A percentile compares a stretch with the other conserved stretches of the same genome.
Evolutionary conservation across 306 rosid genomes (phyloP).

Genomic region (Trifolium dubium): DNA sequence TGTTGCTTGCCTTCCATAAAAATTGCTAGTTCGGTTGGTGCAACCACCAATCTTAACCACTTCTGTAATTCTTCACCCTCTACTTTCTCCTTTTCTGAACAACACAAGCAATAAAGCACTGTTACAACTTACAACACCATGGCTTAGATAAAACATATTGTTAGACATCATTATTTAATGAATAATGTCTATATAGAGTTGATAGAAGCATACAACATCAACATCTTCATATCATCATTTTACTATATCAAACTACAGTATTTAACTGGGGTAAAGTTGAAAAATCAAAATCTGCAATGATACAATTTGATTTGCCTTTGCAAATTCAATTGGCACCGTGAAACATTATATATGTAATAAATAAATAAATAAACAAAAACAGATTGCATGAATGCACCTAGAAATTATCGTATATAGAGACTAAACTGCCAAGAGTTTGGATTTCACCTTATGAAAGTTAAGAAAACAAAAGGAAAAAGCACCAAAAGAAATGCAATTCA

Average conservation of each 20-base stretch:
- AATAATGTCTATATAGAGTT: not conserved
- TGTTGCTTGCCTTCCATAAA: slow-evolving; percentile 76
- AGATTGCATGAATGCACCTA: slow-evolving; percentile 1
- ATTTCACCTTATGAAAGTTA: slow-evolving; percentile 11
- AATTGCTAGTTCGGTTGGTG: slow-evolving; percentile 78
- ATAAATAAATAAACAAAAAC: not conserved
- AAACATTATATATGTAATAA: no score
- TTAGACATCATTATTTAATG: slow-evolving; percentile 18
- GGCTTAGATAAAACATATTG: slow-evolving; percentile 13
- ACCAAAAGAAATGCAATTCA: slow-evolving; percentile 17
- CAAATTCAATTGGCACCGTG: slow-evolving; percentile 11
- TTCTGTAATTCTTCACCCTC: slow-evolving; percentile 93
- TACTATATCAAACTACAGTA: not conserved
- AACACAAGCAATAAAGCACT: slow-evolving; percentile 47
- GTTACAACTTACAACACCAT: slow-evolving; percentile 38
- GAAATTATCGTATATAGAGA: not conserved
- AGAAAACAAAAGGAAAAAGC: not conserved
- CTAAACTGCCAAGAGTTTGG: not conserved
- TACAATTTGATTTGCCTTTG: not conserved
- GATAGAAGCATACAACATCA: not conserved
- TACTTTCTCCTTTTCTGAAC: slow-evolving; percentile 88
- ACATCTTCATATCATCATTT: slow-evolving; percentile 19
- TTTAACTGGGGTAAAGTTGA: not conserved
- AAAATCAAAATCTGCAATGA: slow-evolving; percentile 10
- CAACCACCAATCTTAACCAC: slow-evolving; percentile 94